Base-by-base conservation (phyloP, 2,329 filamentous ascomycete species). In the Colletotrichum lini region DNA sequence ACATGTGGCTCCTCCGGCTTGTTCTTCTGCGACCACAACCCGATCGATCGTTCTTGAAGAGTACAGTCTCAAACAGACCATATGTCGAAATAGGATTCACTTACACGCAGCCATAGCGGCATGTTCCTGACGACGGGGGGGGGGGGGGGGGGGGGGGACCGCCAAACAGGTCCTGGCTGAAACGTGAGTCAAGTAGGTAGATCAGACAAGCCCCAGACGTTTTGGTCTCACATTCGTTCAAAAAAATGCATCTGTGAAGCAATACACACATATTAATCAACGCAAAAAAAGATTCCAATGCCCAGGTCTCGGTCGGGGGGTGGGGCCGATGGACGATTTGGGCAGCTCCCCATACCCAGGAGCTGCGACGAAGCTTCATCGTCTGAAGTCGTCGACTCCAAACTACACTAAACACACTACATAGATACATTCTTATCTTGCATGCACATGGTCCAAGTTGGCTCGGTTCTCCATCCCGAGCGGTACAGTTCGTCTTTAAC, bases 81-180 rank as follows among this genome's bases (percentile, higher is more conserved):
- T 9, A 3, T 38, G 35, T 10, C 35, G 35, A 38, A 38, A 38
- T 38, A 38, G 8, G 10, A 18, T 13, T n/a, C 16, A 4, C n/a
- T 23, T 15, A 23, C 12, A 42, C 12, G n/a, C 53, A 23, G 40
- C 35, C 21, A 38, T n/a, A 6, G n/a, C 18, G 16, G n/a, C 44
- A 47, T 47, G 16, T n/a, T 10, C 15, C 44, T 3, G 44, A 18
- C 16, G 44, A 10, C 2, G 7, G 8, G 42, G 2, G 7, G 8
- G 8, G 1, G n/a, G 2, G 7, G 8, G 42, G 2, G n/a, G 2
- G 7, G 8, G 42, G 2, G 7, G 8, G 8, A 1, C 21, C 53
- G 30, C 9, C 12, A 12, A 13, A 13, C 18, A 13, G 16, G 18
- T 21, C 9, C 35, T 2, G 8, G 18, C 35, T 15, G n/a, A 54